Base-by-base conservation (phyloP, 1,284 basidiomycete genomes). In the Ganoderma leucocontextum region DNA sequence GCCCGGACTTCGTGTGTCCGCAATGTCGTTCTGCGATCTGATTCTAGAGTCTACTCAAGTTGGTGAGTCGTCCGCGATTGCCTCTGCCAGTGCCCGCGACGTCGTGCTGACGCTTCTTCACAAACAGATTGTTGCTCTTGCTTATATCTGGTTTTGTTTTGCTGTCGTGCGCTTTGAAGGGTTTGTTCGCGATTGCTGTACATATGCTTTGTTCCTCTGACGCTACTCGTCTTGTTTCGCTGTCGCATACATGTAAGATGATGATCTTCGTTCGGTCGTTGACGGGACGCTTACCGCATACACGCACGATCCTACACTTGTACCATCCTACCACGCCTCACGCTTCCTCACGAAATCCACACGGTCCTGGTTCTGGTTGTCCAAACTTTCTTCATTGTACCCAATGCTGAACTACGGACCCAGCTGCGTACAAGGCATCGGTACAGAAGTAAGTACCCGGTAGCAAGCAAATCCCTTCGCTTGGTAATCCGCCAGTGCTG, bases 1-100 rank as follows among this genome's bases (percentile, higher is more conserved):
- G 60, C 2, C 63, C 67, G 1, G 60, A 63, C 44, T 67, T 72
- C 38, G 33, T 72, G 12, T 75, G 74, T n/a, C 74, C 74, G 36
- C 39, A 64, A 7, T 75, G 74, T 47, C 52, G 57, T 1, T 64
- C 64, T 36, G 72, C 73, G 2, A 75, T 75, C 42, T 75, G 66
- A 62, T 35, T 49, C n/a, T 39, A 13, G 8, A 13, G 39, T 39
- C 39, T 7, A 47, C 25, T 53, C 4, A 12, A 25, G 25, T 53
- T 52, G 12, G 47, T 52, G 12, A 49, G 10, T 47, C 7, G 44
- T 47, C 19, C 19, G n/a, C 17, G 15, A 19, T 6, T 17, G 41
- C 6, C 12, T 42, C 15, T 29, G 29, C 41, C 19, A 17, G 22
- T 13, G 12, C 9, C 4, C 22, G 17, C 0, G 12, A 25, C 47